These are phyloP conservation scores for Backusella westeae DNA, from an alignment of 192 early-diverging fungal species.

Conservation along the genomic window DNA sequence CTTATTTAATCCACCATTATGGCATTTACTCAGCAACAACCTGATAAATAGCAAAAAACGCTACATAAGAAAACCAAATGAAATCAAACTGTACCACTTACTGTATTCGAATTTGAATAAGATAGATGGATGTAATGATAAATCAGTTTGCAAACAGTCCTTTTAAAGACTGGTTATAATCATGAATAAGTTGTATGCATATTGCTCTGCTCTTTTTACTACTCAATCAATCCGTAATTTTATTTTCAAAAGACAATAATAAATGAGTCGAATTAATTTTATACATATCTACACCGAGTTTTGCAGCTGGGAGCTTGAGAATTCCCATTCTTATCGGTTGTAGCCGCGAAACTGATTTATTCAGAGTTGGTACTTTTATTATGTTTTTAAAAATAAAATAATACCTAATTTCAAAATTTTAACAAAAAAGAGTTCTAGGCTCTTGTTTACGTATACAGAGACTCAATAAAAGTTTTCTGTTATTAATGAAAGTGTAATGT, in stretches of 20 bases:
- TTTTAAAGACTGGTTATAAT: background rate
- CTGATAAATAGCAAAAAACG: background rate
- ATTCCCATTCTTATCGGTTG: background rate
- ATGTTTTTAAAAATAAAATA: background rate
- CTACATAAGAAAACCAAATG: too few relatives aligned
- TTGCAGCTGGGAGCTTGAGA: background rate
- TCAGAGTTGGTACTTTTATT: background rate
- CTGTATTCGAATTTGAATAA: too few relatives aligned
- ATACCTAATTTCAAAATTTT: background rate
- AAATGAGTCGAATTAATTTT: background rate
- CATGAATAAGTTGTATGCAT: too few relatives aligned
- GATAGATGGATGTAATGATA: background rate
- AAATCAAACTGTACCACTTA: too few relatives aligned
- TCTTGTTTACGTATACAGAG: too few relatives aligned
- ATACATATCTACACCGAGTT: background rate
- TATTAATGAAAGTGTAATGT: too few relatives aligned
- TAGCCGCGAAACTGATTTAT: background rate
- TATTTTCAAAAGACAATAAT: background rate
- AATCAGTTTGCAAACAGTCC: background rate
- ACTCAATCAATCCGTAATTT: too few relatives aligned
- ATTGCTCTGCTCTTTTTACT: too few relatives aligned
- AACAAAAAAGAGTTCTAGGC: background rate
- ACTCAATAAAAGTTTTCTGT: too few relatives aligned
- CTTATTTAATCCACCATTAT: background rate
- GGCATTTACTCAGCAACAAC: background rate